Evolutionary conservation across 306 rosid genomes (phyloP).

Genomic region (Delonix regia): DNA sequence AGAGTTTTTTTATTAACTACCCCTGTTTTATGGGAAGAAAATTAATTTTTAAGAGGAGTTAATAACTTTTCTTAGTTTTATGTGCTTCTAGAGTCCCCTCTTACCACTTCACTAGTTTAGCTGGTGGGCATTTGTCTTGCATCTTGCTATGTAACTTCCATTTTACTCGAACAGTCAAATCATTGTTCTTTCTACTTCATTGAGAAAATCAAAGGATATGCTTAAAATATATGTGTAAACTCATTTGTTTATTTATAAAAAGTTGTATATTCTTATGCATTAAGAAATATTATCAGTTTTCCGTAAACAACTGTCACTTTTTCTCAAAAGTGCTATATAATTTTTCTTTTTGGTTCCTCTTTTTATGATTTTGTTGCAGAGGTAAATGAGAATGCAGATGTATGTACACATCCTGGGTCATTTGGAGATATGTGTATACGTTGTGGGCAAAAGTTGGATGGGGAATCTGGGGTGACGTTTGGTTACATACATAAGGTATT

Average conservation of each 20-base stretch:
- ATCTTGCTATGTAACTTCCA: not conserved
- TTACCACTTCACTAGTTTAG: slow-evolving; percentile 12
- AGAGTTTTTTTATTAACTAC: not conserved
- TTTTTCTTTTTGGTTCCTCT: not conserved
- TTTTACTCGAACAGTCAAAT: slow-evolving; percentile 3
- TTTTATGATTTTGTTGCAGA: slow-evolving; percentile 44
- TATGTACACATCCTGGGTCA: slow-evolving; percentile 78
- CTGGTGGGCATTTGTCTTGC: slow-evolving; percentile 12
- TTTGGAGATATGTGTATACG: slow-evolving; percentile 74
- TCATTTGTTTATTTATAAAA: not conserved
- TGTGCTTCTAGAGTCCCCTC: slow-evolving; percentile 2
- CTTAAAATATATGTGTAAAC: not conserved
- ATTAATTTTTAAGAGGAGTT: not conserved
- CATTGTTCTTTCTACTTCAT: not conserved
- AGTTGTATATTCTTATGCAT: not conserved
- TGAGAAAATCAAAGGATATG: not conserved
- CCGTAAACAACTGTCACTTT: slow-evolving; percentile 16
- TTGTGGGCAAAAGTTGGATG: slow-evolving; percentile 76
- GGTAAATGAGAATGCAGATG: slow-evolving; percentile 43
- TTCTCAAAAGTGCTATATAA: slow-evolving; percentile 7
- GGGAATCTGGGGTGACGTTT: slow-evolving; percentile 74
- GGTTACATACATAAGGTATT: slow-evolving; percentile 86
- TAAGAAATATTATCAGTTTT: slow-evolving; percentile 9
- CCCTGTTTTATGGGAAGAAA: slow-evolving; percentile 11
- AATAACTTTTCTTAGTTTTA: slow-evolving; percentile 3